Evolutionary conservation across 805 yeast species (phyloP).

Genomic region (Yarrowia porcina): DNA sequence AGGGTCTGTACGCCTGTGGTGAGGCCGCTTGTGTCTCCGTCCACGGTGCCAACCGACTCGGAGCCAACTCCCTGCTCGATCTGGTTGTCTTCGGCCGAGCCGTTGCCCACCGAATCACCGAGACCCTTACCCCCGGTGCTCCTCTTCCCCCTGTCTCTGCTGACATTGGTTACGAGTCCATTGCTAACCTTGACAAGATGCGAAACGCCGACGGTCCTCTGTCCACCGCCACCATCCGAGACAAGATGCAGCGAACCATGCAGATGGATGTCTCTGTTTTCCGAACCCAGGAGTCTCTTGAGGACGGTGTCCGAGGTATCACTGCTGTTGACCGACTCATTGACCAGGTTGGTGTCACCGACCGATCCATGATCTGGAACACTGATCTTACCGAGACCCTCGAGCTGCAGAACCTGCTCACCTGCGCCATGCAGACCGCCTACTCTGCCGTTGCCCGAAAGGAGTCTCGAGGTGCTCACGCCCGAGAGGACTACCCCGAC

Average conservation of each 20-base stretch:
- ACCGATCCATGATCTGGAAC: conserved; percentile 98
- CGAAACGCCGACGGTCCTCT: conserved; percentile 82
- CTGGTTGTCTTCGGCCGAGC: conserved; percentile 98
- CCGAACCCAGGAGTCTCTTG: conserved; percentile 88
- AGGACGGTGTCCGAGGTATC: conserved; percentile 83
- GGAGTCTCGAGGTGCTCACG: conserved; percentile 99
- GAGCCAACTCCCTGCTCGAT: conserved; percentile 96
- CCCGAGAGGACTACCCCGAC: conserved; percentile 94
- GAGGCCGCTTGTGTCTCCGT: conserved; percentile 99
- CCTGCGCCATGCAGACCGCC: conserved; percentile 97
- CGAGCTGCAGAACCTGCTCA: conserved; percentile 92
- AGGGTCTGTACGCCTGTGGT: conserved; percentile 96
- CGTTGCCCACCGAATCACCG: conserved; percentile 87
- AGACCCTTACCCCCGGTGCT: conserved; percentile 78
- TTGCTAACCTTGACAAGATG: conserved; percentile 82
- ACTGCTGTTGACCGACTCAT: conserved; percentile 70
- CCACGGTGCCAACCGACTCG: conserved; percentile 98
- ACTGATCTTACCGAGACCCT: conserved; percentile 93
- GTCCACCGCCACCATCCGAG: conserved; percentile 84
- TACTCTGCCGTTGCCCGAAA: conserved; percentile 88
- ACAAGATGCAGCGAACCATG: conserved; percentile 92
- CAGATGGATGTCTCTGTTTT: conserved; percentile 96
- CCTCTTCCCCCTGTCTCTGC: conserved; percentile 81
- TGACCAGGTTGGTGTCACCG: conserved; percentile 77
- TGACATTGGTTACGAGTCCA: conserved; percentile 84